Percentiles rank a stretch among this genome's conserved stretches.
Evolutionary conservation across 129 eudicot genomes (phyloP).

Genomic region (Rutidosis leptorrhynchoides): DNA sequence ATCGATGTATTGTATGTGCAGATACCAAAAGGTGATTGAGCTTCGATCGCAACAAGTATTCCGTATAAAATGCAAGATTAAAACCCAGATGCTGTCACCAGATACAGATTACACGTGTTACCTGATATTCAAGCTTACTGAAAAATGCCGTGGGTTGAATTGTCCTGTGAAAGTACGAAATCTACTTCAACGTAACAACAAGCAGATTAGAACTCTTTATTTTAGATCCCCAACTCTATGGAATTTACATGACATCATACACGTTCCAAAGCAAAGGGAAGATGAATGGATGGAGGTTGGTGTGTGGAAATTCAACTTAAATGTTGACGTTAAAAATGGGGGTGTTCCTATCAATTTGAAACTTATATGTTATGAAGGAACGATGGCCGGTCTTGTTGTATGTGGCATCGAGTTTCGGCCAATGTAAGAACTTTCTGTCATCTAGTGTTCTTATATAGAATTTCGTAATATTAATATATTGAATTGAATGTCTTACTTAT

Average conservation of each 20-base stretch:
- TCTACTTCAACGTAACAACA: not conserved
- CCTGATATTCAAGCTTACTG: slow-evolving; percentile 9
- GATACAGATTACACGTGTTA: not conserved
- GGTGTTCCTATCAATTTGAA: slow-evolving; percentile 8
- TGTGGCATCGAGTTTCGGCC: slow-evolving; percentile 12
- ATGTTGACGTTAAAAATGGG: not conserved
- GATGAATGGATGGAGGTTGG: slow-evolving; percentile 19
- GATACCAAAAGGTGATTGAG: slow-evolving; percentile 8
- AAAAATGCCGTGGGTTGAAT: not conserved
- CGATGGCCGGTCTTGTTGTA: slow-evolving; percentile 13
- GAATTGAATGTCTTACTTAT: no score
- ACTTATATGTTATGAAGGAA: not conserved
- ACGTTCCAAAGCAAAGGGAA: slow-evolving; percentile 7
- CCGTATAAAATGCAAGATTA: slow-evolving; percentile 6
- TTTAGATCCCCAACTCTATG: not conserved
- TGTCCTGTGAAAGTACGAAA: slow-evolving; percentile 2
- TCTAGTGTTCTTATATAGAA: no score
- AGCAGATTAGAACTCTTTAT: not conserved
- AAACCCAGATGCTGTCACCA: not conserved
- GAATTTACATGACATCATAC: slow-evolving; percentile 7
- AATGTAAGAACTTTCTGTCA: not conserved
- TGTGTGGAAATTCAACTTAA: slow-evolving; percentile 8
- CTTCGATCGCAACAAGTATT: not conserved
- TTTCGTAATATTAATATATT: no score
- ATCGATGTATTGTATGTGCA: not conserved